Base-by-base conservation (phyloP, 305 asterid genomes). In the Ruellia speciosa region DNA sequence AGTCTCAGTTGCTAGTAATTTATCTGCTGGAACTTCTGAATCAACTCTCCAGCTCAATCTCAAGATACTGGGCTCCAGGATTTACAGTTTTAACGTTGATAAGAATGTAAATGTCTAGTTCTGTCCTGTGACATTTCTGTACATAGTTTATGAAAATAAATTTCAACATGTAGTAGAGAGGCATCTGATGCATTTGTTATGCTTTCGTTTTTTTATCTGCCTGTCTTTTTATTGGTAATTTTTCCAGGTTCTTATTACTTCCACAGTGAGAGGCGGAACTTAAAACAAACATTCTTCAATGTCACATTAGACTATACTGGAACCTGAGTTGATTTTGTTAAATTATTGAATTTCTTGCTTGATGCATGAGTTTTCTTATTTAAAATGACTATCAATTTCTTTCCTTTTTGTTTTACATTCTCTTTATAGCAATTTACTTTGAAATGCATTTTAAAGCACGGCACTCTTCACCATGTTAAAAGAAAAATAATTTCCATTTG, bases 1-100 rank as follows among this genome's bases (percentile, higher is more conserved):
- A 68, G 81, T 80, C 58, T 75, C 88, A 58, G 68, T 84, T 70
- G 54, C 75, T 14, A 66, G 79, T 70, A 62, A 68, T 69, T 70
- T 72, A 13, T 54, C 77, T 60, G 64, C 68, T 74, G 87, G 70
- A 62, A 64, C 71, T 75, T 67, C 81, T 49, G 95, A 78, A 56
- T 84, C 96, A 65, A 66, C 70, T 24, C 65, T 87, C 75, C 85
- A 78, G 72, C 81, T 90, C 77, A 84, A 87, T 69, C 70, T 90
- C 81, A 90, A 86, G 88, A 90, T 96, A 54, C 78, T 90, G 61
- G 93, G 79, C 74, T 90, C 95, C 54, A 83, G 62, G 66, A 66
- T 73, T 61, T 72, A 78, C 78, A 73, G 83, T 54, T 74, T 85
- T 72, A 50, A 57, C 18, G 94, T 84, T 60, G 94, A 87, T 47